These are phyloP conservation scores for Capsella bursapastoris DNA, from an alignment of 345 rosid genomes.

Conservation along the genomic window DNA sequence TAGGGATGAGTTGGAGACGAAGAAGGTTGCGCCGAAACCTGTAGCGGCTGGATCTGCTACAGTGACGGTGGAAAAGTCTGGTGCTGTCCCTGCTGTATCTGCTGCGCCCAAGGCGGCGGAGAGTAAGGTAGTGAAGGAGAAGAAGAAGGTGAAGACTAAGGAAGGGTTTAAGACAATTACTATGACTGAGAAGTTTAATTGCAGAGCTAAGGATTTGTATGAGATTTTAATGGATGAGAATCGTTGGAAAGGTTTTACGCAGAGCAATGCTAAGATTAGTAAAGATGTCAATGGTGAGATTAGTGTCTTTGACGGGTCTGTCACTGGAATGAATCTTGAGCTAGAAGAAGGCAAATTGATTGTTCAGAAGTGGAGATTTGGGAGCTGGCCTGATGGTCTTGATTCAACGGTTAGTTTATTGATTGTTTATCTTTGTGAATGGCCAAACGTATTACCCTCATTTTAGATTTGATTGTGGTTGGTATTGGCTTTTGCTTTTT, in stretches of 20 bases:
- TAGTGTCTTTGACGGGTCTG: constrained; percentile 91
- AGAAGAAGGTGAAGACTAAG: constrained; percentile 50
- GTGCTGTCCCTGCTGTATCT: constrained; percentile 21
- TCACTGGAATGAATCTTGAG: constrained; percentile 76
- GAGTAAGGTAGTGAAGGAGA: constrained; percentile 46
- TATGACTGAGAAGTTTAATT: constrained; percentile 85
- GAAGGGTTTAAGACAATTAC: constrained; percentile 75
- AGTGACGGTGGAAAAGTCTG: constrained; percentile 39
- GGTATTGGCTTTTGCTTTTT: constrained; percentile 18
- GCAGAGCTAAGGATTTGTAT: constrained; percentile 77
- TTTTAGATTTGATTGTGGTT: constrained; percentile 2
- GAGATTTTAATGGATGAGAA: constrained; percentile 99
- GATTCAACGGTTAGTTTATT: constrained; percentile 66
- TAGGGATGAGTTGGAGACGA: constrained; percentile 76
- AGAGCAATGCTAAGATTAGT: constrained; percentile 89
- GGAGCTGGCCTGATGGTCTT: constrained; percentile 96
- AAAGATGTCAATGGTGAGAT: constrained; percentile 84
- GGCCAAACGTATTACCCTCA: background rate
- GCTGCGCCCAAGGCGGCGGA: constrained; percentile 17
- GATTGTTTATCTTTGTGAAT: constrained; percentile 2
- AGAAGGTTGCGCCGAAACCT: constrained; percentile 63
- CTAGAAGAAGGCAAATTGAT: constrained; percentile 88
- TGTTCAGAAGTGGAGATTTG: constrained; percentile 93
- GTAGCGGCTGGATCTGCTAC: constrained; percentile 23
- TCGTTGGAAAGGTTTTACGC: constrained; percentile 94